phyloP scores from a whole-genome alignment of 495 filamentous ascomycete genomes.

The Neurospora pannonica region DNA sequence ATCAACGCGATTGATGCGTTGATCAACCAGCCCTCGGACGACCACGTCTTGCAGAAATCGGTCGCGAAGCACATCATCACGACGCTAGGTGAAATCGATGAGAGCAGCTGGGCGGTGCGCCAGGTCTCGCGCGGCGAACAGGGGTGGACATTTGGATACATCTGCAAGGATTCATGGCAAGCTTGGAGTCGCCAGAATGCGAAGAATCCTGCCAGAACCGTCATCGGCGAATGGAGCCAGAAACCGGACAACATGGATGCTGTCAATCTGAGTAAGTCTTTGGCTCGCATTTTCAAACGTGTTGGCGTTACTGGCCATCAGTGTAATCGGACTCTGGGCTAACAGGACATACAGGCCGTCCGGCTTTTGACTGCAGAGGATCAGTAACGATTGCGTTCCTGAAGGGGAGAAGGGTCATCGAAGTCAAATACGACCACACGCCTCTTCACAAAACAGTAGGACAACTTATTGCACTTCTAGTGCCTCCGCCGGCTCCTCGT shows the following conservation, averaged over 20 bases:
- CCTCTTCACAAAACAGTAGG: constrained; percentile 37
- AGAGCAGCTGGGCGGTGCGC: constrained; percentile 33
- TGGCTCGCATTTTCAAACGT: background rate
- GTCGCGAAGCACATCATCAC: constrained; percentile 31
- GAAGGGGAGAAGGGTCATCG: constrained; percentile 26
- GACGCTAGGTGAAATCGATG: constrained; percentile 27
- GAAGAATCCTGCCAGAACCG: constrained; percentile 24
- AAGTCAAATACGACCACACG: constrained; percentile 39
- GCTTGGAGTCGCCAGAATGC: constrained; percentile 34
- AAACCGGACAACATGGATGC: constrained; percentile 26
- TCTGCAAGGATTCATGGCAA: constrained; percentile 39
- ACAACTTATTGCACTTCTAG: constrained; percentile 30
- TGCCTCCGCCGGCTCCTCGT: constrained; percentile 18
- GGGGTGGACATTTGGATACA: constrained; percentile 39
- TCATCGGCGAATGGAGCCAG: constrained; percentile 34
- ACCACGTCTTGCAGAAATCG: constrained; percentile 32
- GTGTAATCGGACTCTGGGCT: background rate
- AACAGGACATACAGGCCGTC: constrained; percentile 25
- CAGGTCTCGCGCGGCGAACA: constrained; percentile 28
- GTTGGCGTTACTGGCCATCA: background rate
- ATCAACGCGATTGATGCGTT: constrained; percentile 29
- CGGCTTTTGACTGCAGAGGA: constrained; percentile 42
- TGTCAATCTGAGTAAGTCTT: constrained; percentile 25
- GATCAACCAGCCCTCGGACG: constrained; percentile 32
- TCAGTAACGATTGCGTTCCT: constrained; percentile 33